These are phyloP conservation scores for Chytriomyces sp. DNA, from an alignment of 192 early-diverging fungal genomes.

Conservation along the genomic window DNA sequence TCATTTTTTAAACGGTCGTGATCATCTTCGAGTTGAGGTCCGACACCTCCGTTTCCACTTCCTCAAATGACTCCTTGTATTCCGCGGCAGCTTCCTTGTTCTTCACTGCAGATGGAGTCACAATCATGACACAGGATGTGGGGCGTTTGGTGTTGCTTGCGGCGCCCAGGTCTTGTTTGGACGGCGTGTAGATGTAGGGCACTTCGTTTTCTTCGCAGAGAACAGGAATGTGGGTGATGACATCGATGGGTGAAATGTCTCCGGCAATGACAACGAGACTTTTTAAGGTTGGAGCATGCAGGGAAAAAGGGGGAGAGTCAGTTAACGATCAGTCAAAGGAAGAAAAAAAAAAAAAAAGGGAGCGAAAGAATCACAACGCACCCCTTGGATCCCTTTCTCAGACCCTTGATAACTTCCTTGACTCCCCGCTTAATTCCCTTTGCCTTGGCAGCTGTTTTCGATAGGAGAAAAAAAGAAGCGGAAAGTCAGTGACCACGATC, in stretches of 20 bases:
- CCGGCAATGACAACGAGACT: constrained; percentile 93
- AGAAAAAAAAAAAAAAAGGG: constrained; percentile 3
- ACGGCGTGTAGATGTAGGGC: constrained; percentile 94
- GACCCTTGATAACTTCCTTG: constrained; percentile 96
- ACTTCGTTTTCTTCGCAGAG: constrained; percentile 96
- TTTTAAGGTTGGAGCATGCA: background rate
- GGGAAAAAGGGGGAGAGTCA: background rate
- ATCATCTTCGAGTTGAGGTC: constrained; percentile 71
- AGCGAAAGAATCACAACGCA: constrained; percentile 25
- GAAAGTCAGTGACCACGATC: background rate
- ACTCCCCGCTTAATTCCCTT: constrained; percentile 93
- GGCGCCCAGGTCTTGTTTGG: constrained; percentile 92
- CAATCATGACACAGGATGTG: constrained; percentile 88
- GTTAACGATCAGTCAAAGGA: background rate
- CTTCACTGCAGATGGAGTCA: constrained; percentile 51
- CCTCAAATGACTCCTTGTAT: constrained; percentile 88
- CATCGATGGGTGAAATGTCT: constrained; percentile 96
- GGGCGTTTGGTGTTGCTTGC: constrained; percentile 95
- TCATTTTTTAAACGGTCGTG: constrained; percentile 48
- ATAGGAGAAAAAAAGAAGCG: background rate
- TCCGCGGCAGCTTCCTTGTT: constrained; percentile 75
- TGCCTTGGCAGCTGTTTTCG: constrained; percentile 73
- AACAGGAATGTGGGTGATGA: constrained; percentile 96
- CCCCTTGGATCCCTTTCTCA: constrained; percentile 95
- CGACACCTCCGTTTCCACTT: constrained; percentile 79